These are phyloP conservation scores for Arctium lappa DNA, from an alignment of 129 eudicot species.

Conservation along the genomic window DNA sequence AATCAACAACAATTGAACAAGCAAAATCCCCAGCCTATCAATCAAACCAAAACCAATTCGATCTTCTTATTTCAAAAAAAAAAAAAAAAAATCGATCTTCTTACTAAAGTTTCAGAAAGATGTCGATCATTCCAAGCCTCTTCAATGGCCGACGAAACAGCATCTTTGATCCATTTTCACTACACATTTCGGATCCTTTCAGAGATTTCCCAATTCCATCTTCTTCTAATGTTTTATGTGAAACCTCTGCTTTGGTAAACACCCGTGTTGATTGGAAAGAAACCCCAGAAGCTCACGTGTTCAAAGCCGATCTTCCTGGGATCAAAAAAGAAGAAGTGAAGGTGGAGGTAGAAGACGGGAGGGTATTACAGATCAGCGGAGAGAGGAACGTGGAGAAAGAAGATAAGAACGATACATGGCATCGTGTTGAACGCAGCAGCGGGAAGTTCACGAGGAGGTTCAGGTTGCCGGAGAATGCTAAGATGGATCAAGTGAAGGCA, in stretches of 20 bases:
- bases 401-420: constrained; percentile 44
- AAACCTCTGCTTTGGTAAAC: constrained; percentile 17
- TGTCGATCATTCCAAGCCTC: constrained; percentile 19
- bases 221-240: not conserved
- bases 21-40: no score
- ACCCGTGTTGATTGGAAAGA: constrained; percentile 38
- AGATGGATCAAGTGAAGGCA: constrained; percentile 40
- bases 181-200: constrained; percentile 15
- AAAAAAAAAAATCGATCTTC: not conserved
- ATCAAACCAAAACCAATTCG: not conserved
- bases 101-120: not conserved
- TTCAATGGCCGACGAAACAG: constrained; percentile 7
- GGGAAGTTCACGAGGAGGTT: constrained; percentile 45
- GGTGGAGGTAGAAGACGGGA: constrained; percentile 37
- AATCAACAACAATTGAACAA: not conserved
- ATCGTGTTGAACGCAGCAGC: constrained; percentile 32
- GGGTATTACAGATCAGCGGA: constrained; percentile 34
- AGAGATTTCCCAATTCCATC: not conserved
- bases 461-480: constrained; percentile 44
- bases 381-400: constrained; percentile 45
- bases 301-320: constrained; percentile 36
- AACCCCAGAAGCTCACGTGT: constrained; percentile 34
- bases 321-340: constrained; percentile 41
- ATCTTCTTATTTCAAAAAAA: not conserved
- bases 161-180: constrained; percentile 10